Evolutionary conservation across 169 alveolate genomes (phyloP).

Genomic region (Eimeria sp.): DNA sequence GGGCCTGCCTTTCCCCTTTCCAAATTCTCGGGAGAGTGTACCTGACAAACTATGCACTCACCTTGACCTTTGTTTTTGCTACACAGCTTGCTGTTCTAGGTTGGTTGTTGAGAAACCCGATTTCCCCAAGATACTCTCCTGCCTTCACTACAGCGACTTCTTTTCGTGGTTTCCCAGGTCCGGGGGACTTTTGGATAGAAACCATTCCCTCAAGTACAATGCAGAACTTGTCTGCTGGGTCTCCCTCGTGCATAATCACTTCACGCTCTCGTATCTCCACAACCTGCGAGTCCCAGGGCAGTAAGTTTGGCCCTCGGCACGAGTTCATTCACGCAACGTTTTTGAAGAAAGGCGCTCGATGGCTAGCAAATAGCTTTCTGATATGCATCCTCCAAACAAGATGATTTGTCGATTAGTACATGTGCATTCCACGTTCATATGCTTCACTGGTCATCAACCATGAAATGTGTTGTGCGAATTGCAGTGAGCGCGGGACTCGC

Average conservation of each 20-base stretch:
- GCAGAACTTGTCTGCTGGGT: constrained; percentile 86
- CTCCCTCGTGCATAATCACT: constrained; percentile 89
- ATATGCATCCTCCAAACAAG: not conserved
- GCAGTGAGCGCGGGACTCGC: not conserved
- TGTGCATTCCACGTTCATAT: not conserved
- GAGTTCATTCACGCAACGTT: not conserved
- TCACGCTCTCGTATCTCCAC: constrained; percentile 76
- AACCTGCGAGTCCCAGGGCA: constrained; percentile 51
- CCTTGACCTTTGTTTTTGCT: constrained; percentile 88
- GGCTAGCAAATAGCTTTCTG: not conserved
- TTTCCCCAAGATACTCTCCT: constrained; percentile 90
- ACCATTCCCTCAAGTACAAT: constrained; percentile 88
- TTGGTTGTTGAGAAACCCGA: constrained; percentile 84
- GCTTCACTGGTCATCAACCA: not conserved
- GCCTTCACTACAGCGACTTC: constrained; percentile 81
- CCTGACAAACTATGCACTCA: constrained; percentile 9
- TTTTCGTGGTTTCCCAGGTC: constrained; percentile 82
- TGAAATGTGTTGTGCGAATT: not conserved
- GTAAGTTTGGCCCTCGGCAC: not conserved
- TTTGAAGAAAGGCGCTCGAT: not conserved
- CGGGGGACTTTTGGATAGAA: constrained; percentile 87
- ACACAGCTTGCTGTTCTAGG: constrained; percentile 87
- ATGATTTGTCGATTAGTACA: not conserved
- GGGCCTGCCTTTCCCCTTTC: no score
- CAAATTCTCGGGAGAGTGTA: not conserved